phyloP scores from a whole-genome alignment of 257 asterid genomes.

The Datura wrightii region DNA sequence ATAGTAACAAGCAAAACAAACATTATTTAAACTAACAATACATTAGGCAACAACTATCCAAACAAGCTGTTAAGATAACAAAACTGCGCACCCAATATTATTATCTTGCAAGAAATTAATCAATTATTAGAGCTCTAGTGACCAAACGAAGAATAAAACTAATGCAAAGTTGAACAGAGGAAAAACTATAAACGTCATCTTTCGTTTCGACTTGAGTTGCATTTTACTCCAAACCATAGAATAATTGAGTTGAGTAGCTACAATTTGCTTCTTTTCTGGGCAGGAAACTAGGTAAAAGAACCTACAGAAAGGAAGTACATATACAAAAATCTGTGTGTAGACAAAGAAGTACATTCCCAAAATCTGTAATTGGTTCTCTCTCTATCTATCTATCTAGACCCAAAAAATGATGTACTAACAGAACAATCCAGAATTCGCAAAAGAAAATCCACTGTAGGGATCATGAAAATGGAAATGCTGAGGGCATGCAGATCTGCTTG shows the following conservation, averaged over 20 bases:
- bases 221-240: background rate
- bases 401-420: background rate
- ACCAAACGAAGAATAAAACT: background rate
- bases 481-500: constrained; percentile 42
- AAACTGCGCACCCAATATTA: background rate
- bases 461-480: background rate
- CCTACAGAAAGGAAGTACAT: background rate
- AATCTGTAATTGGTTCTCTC: background rate
- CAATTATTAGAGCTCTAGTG: background rate
- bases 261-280: constrained; percentile 19
- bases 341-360: background rate
- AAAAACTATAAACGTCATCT: background rate
- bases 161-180: background rate
- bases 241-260: constrained; percentile 1
- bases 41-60: too few species aligned
- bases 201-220: background rate
- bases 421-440: background rate
- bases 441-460: background rate
- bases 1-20: too few species aligned
- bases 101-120: background rate
- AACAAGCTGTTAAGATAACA: too few species aligned
- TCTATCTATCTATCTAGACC: background rate
- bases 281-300: background rate
- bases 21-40: too few species aligned
- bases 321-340: background rate